Base-by-base conservation (phyloP, 495 filamentous ascomycete genomes). In the Aspergillus kassunensis region DNA sequence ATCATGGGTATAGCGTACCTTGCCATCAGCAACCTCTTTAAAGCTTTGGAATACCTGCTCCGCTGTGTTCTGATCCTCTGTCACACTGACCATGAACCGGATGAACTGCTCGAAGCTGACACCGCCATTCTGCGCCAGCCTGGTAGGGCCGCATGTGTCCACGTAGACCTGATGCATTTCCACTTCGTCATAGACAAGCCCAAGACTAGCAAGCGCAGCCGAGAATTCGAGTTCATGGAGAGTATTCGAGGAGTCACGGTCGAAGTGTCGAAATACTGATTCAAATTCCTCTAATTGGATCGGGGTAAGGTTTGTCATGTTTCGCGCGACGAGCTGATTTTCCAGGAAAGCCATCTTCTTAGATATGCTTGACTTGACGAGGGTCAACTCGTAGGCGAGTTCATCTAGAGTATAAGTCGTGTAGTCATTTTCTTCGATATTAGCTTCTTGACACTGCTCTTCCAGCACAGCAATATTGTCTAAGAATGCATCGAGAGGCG, bases 21-120 rank as follows among this genome's bases (percentile, higher is more conserved):
- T 98, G 37, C 95, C 95, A 76, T 98, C 93, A 11, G 93, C 93
- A 21, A 98, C 93, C 70, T 97, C 93, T 49, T 83, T 82, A 80
- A 98, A 98, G 63, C 84, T 89, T 70, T 97, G 93, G 70, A 90
- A 97, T 0, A 97, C 95, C 64, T 98, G 93, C 69, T 96, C 93
- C 18, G 93, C 95, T 15, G 90, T 95, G 60, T 97, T 96, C 67
- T 98, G 93, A 62, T 98, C 93, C 68, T 98, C 93, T 1, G 95
- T 97, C 33, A 96, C 92, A 58, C 91, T 89, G 7, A 98, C 93
- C 93, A 98, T 98, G 73, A 97, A 98, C 19, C 87, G 81, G 68
- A 98, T 98, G 65, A 98, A 98, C 68, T 97, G 95, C 72, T 98
- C 93, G 64, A 98, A 98, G 8, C 88, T 92, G 44, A 98, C 93